Evolutionary conservation across 805 yeast species (phyloP).

Genomic region (Ogataea populi-albae): DNA sequence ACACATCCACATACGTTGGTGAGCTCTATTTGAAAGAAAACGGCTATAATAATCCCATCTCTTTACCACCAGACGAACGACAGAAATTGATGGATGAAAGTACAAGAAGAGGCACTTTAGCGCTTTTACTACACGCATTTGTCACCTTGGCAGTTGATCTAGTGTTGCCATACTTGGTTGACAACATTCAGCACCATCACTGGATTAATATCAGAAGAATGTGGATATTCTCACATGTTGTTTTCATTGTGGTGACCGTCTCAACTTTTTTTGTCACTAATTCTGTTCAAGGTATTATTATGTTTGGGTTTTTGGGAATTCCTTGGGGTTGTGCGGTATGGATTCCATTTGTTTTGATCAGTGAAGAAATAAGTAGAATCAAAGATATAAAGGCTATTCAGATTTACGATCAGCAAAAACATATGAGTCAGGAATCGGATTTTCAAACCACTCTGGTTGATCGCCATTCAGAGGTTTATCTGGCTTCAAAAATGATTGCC

Average conservation of each 20-base stretch:
- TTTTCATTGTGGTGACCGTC: constrained; percentile 48
- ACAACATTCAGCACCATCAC: constrained; percentile 9
- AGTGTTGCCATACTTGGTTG: constrained; percentile 42
- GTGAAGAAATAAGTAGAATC: constrained; percentile 54
- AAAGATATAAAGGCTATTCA: constrained; percentile 42
- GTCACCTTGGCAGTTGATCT: constrained; percentile 44
- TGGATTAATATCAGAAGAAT: constrained; percentile 33
- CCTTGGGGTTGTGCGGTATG: constrained; percentile 67
- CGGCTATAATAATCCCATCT: constrained; percentile 37
- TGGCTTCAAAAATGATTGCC: constrained; percentile 20
- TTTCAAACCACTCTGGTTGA: constrained; percentile 8
- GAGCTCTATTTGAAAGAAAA: constrained; percentile 47
- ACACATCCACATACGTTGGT: constrained; percentile 64
- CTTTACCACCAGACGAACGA: constrained; percentile 38
- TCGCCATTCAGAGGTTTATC: constrained; percentile 16
- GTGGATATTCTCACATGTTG: constrained; percentile 51
- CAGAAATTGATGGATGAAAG: constrained; percentile 40
- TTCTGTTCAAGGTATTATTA: constrained; percentile 41
- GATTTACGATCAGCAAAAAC: constrained; percentile 19
- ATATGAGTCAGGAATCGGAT: constrained; percentile 10
- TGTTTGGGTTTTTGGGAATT: constrained; percentile 54
- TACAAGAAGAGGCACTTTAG: constrained; percentile 51
- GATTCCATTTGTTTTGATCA: constrained; percentile 63
- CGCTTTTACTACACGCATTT: constrained; percentile 48
- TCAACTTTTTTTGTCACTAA: constrained; percentile 44